These are phyloP conservation scores for Hypomontagnella submonticulosa DNA, from an alignment of 495 filamentous ascomycete genomes.

Conservation along the genomic window DNA sequence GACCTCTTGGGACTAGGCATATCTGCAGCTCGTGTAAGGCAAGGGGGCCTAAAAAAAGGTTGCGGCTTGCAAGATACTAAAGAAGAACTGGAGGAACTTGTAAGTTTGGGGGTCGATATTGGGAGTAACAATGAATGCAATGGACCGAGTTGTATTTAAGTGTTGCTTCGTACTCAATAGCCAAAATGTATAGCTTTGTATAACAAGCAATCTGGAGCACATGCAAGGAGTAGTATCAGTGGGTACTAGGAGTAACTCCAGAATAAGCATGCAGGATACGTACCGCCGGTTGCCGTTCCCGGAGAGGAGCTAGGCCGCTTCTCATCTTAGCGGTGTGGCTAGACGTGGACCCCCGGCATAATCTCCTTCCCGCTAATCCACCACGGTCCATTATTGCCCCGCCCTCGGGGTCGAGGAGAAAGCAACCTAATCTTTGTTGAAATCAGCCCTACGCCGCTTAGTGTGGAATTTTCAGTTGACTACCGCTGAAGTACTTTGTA, in stretches of 20 bases:
- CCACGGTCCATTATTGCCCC: conserved; percentile 13
- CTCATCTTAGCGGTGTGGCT: background rate
- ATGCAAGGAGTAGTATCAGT: no score
- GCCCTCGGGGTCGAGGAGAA: background rate
- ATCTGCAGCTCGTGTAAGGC: background rate
- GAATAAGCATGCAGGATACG: conserved; percentile 4
- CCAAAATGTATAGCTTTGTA: background rate
- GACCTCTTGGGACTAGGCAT: conserved; percentile 24
- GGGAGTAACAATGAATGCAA: background rate
- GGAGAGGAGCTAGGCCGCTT: conserved; percentile 3
- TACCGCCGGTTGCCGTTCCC: conserved; percentile 13
- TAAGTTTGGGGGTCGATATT: background rate
- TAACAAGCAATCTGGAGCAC: no score
- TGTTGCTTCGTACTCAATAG: background rate
- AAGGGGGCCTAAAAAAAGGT: background rate
- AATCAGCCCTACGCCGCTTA: conserved; percentile 1
- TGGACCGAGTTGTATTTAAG: conserved; percentile 5
- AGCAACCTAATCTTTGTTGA: background rate
- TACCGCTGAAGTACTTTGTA: no score
- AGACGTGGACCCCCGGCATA: background rate
- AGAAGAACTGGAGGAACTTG: background rate
- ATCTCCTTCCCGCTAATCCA: background rate
- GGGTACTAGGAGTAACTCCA: background rate
- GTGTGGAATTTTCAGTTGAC: conserved; percentile 1
- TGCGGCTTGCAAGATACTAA: background rate